A percentile compares a stretch with the other conserved stretches of the same genome.
Evolutionary conservation across 2,329 filamentous ascomycete genomes (phyloP).

Genomic region (Sporothrix luriei): DNA sequence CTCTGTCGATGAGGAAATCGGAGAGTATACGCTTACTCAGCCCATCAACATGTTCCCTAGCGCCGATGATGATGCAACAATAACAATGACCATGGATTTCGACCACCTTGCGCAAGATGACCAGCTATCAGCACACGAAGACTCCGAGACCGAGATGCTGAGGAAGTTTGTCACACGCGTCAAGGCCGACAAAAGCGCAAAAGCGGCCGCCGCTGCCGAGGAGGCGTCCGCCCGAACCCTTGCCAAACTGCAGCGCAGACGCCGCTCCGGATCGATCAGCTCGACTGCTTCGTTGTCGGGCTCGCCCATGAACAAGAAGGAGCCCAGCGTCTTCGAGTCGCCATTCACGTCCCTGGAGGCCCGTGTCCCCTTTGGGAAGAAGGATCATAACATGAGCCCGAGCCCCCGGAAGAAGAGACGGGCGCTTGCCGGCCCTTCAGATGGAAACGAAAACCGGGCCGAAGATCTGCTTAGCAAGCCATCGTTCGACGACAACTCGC

Average conservation of each 20-base stretch:
- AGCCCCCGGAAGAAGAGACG: constrained; percentile 47
- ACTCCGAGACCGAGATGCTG: constrained; percentile 44
- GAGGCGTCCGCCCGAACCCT: not conserved
- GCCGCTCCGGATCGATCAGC: constrained; percentile 39
- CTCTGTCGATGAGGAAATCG: constrained; percentile 18
- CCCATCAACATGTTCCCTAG: constrained; percentile 29
- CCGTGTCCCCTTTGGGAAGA: constrained; percentile 43
- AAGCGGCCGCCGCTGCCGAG: constrained; percentile 39
- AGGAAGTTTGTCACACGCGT: constrained; percentile 44
- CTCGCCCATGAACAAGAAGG: constrained; percentile 40
- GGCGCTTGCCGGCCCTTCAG: constrained; percentile 31
- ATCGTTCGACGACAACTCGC: constrained; percentile 38
- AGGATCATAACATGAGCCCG: constrained; percentile 45
- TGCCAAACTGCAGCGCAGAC: constrained; percentile 35
- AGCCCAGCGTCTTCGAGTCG: constrained; percentile 16
- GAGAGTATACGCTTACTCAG: constrained; percentile 31
- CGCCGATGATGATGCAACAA: constrained; percentile 36
- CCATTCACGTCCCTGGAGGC: constrained; percentile 26
- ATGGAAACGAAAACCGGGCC: constrained; percentile 19
- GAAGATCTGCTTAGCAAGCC: constrained; percentile 37
- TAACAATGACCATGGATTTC: constrained; percentile 33
- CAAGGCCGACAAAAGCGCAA: constrained; percentile 43
- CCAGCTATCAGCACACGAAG: constrained; percentile 38
- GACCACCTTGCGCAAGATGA: constrained; percentile 18
- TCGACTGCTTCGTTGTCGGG: constrained; percentile 40